Base-by-base conservation (phyloP, 179 eudicot species). In the Nepenthes alata region DNA sequence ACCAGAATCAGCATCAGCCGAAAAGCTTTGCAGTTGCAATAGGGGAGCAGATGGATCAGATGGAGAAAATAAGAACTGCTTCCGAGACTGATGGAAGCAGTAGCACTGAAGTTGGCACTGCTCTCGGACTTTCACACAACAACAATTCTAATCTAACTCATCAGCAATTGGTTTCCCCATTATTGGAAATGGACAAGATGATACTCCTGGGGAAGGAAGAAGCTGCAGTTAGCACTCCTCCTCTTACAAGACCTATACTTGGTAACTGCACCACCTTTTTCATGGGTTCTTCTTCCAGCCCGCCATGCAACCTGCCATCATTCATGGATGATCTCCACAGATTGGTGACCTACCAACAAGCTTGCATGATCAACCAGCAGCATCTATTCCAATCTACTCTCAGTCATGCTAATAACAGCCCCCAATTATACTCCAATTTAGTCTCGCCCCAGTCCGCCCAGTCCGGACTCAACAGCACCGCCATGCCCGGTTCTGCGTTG, bases 61-160 rank as follows among this genome's bases (percentile, higher is more conserved):
- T 59, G 77, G 59, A 74, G 72, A 34, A 74, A 67, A 61, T 80
- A 57, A 76, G 74, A 35, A 75, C 74, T 58, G 72, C 72, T 9
- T 71, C 75, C 16, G 84, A 75, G 34, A 75, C 82, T 0, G 81
- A 77, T 56, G 78, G 79, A 0, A 86, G 94, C 64, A 86, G 85
- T 58, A 77, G 82, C 47, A 73, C 76, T 0, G 87, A 86, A 10
- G 80, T 79, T 35, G 89, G 85, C 36, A 77, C 83, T 1, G 76
- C 74, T 16, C 73, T 79, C 2, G 86, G 82, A 0, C 70, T 84
- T 13, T 79, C 83, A 7, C 77, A 76, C 35, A 57, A 75, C 71
- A 36, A 77, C 78, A 0, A 75, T 56, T 71, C 76, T 4, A 82
- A 84, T 79, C 63, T 74, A 63, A 36, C 72, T 60, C 11, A 67